phyloP scores from a whole-genome alignment of 495 filamentous ascomycete genomes.

The Massariosphaeria phaeospora region DNA sequence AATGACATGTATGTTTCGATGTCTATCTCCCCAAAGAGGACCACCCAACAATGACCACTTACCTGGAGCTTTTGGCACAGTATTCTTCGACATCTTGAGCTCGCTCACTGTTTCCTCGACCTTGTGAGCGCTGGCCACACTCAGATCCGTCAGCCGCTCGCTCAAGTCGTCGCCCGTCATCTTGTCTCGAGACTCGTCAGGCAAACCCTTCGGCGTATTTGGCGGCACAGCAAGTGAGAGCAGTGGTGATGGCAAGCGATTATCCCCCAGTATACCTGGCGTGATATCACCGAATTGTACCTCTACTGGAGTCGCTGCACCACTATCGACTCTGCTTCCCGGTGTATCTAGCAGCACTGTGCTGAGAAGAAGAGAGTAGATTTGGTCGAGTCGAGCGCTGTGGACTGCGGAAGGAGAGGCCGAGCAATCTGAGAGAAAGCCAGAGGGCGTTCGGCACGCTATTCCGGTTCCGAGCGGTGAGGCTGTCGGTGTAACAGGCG shows the following conservation, averaged over 20 bases:
- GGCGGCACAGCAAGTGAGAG: background rate
- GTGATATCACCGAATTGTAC: background rate
- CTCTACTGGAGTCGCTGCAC: background rate
- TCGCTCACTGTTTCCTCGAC: background rate
- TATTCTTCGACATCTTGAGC: background rate
- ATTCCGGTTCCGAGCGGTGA: no score
- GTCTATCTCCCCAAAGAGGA: background rate
- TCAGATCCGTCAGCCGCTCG: background rate
- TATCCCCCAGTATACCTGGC: background rate
- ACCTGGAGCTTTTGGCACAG: conserved; percentile 11
- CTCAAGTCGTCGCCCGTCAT: background rate
- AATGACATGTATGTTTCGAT: background rate
- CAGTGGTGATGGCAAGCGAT: background rate
- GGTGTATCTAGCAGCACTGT: conserved; percentile 5
- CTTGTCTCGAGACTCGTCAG: background rate
- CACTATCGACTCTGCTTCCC: background rate
- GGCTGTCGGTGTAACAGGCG: no score
- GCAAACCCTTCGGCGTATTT: background rate
- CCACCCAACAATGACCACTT: background rate
- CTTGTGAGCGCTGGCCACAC: background rate
- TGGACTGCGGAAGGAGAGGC: no score
- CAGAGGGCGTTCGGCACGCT: no score
- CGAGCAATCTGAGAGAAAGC: no score
- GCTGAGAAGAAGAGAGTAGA: no score
- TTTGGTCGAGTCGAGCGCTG: no score